A percentile compares a stretch with the other conserved stretches of the same genome.
Evolutionary conservation across 2,329 filamentous ascomycete genomes (phyloP).

Genomic region (Dactylonectria estremocensis): DNA sequence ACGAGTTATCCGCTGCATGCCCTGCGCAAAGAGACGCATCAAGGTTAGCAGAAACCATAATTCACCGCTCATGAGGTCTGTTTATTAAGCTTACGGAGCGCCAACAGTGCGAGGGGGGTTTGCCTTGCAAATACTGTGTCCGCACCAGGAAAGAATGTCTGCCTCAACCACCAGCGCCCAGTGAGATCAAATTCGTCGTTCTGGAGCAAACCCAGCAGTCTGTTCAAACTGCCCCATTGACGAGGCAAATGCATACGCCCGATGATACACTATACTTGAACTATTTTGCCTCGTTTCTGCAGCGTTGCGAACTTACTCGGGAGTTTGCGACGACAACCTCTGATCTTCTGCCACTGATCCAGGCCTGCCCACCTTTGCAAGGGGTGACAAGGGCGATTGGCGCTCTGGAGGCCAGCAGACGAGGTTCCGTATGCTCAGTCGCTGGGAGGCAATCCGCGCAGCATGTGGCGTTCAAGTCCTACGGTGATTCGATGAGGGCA

Average conservation of each 20-base stretch:
- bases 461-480: slow-evolving; percentile 34
- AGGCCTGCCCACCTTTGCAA: slow-evolving; percentile 29
- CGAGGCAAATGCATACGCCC: background rate
- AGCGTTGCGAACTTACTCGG: slow-evolving; percentile 38
- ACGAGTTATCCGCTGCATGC: slow-evolving; percentile 43
- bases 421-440: background rate
- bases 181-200: slow-evolving; percentile 31
- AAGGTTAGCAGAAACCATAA: slow-evolving; percentile 41
- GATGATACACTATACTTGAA: slow-evolving; percentile 24
- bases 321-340: slow-evolving; percentile 19
- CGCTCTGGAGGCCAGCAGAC: slow-evolving; percentile 45
- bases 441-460: background rate
- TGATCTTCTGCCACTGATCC: slow-evolving; percentile 39
- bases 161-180: slow-evolving; percentile 6
- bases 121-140: slow-evolving; percentile 47
- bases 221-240: background rate
- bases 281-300: slow-evolving; percentile 38
- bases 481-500: slow-evolving; percentile 37
- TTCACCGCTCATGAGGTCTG: too few species aligned
- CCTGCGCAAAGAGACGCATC: slow-evolving; percentile 47
- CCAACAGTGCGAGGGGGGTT: slow-evolving; percentile 43
- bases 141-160: slow-evolving; percentile 44
- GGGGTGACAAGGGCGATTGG: slow-evolving; percentile 45
- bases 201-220: too few species aligned
- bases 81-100: background rate